A percentile compares a stretch with the other conserved stretches of the same genome.
These are phyloP conservation scores for Diaporthe sp. DNA, from an alignment of 2,329 filamentous ascomycete genomes.

Conservation along the genomic window DNA sequence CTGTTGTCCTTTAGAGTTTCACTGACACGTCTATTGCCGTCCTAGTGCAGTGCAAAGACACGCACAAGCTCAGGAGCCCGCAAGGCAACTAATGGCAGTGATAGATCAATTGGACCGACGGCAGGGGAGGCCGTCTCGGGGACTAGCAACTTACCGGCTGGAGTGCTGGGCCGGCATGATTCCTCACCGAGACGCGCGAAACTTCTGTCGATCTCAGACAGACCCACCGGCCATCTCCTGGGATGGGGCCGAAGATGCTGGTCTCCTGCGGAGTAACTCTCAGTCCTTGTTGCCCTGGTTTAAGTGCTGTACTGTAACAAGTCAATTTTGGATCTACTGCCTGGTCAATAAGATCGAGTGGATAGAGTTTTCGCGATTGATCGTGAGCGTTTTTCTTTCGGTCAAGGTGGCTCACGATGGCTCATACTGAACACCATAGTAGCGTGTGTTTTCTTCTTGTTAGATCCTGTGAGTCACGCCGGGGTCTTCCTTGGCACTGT, in stretches of 20 bases:
- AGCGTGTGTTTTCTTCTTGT: neutral
- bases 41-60: conserved; percentile 1
- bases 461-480: neutral
- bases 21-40: conserved; percentile 19
- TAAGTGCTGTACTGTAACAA: neutral
- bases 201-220: conserved; percentile 27
- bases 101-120: neutral
- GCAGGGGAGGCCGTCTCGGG: conserved; percentile 26
- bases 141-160: conserved; percentile 18
- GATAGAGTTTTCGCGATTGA: neutral
- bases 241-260: neutral
- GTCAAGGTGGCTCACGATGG: conserved; percentile 24
- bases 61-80: neutral
- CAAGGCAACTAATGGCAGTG: neutral
- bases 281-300: neutral
- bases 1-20: neutral
- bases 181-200: conserved; percentile 18
- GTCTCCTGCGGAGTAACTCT: neutral
- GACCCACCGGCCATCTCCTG: conserved; percentile 32
- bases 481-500: neutral
- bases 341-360: neutral
- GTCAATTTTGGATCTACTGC: neutral
- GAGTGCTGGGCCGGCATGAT: conserved; percentile 20
- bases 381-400: neutral
- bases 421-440: neutral